Base-by-base conservation (phyloP, 2,329 filamentous ascomycete species). In the Arachnomyces sp. region DNA sequence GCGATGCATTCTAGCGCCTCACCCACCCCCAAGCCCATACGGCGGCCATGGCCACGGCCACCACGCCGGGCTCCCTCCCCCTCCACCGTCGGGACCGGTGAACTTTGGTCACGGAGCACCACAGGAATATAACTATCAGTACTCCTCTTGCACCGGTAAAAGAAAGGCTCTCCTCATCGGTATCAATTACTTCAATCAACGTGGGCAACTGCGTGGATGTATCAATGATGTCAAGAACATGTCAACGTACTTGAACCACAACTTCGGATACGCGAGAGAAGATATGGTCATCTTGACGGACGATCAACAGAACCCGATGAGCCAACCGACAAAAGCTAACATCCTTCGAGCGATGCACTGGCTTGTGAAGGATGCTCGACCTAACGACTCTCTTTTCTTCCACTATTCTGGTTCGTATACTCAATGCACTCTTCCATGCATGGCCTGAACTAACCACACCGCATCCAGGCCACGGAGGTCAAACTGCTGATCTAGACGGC, bases 181-280 rank as follows among this genome's bases (percentile, higher is more conserved):
- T 40, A 94, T 95, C 71, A 95, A 95, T 67, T 95, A 96, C 66
- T 95, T 95, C 59, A 81, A 84, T 38, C 89, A 95, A 66, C 79
- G 85, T 43, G 89, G 89, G 18, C 85, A 95, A 70, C 72, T 95
- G 35, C 75, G 88, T 43, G 90, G 90, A 34, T 96, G 90, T 58
- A 95, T 95, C 70, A 95, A 96, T 59, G 90, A 96, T 60, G 90
- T 95, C 32, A 85, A 89, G 66, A 95, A 95, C 68, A 94, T 96
- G 87, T 94, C 88, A 15, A 75, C 76, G 36, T 96, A 94, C 59
- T 71, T 96, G 43, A 85, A 86, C 48, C 79, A 89, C 62, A 81
- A 87, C 57, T 95, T 93, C 61, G 84, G 84, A 20, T 96, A 96
- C 63, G 88, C 87, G 65, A 74, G 88, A 43, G 90, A 95, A 64